Evolutionary conservation across 2,329 filamentous ascomycete genomes (phyloP).

Genomic region (Claviceps sp.): DNA sequence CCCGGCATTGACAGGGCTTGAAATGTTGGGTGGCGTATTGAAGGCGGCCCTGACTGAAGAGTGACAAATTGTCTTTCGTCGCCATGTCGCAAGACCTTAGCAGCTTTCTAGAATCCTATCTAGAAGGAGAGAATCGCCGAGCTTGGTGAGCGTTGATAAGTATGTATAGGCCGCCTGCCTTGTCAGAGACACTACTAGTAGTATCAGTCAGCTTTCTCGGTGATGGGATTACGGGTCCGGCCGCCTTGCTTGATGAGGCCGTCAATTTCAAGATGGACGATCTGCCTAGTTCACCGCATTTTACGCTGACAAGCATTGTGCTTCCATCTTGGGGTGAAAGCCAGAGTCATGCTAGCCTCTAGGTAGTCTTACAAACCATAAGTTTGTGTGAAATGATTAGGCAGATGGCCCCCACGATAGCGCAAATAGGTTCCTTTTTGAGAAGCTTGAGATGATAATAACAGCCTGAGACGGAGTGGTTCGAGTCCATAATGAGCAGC

Average conservation of each 20-base stretch:
- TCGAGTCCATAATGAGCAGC: slow-evolving; percentile 1
- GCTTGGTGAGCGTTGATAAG: neutral
- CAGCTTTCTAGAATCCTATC: neutral
- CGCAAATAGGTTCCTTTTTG: neutral
- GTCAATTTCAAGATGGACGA: neutral
- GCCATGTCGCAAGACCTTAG: slow-evolving; percentile 1
- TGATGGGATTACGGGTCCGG: neutral
- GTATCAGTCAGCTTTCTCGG: neutral
- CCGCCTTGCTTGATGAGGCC: neutral
- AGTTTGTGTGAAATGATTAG: neutral
- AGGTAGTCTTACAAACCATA: neutral
- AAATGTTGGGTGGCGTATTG: slow-evolving; percentile 9
- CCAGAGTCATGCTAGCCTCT: neutral
- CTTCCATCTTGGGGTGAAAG: neutral
- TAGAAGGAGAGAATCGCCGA: neutral
- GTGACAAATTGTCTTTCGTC: slow-evolving; percentile 5
- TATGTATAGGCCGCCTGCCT: neutral
- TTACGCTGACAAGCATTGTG: neutral
- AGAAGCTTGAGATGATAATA: neutral
- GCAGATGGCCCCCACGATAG: neutral
- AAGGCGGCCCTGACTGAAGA: slow-evolving; percentile 6
- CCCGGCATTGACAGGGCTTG: slow-evolving; percentile 8
- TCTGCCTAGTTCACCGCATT: neutral
- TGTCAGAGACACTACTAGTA: neutral
- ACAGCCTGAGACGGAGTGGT: neutral